phyloP scores from a whole-genome alignment of 108 stramenopile genomes.

The Nitzschia sp. region DNA sequence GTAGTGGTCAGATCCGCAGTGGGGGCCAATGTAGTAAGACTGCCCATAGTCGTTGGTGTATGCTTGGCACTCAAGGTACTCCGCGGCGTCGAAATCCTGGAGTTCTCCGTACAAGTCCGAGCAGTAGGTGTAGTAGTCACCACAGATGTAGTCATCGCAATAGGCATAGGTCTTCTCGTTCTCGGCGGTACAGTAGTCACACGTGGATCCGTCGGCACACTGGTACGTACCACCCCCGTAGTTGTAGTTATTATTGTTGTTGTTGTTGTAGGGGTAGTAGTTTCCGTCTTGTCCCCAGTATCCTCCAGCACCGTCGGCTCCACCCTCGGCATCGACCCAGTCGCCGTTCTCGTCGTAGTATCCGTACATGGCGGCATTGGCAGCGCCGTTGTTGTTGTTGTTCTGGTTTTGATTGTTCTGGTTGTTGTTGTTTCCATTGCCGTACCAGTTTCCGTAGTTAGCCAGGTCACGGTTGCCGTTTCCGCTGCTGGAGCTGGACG shows the following conservation, averaged over 20 bases:
- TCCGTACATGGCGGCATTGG: slow-evolving; percentile 12
- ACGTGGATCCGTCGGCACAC: slow-evolving; percentile 23
- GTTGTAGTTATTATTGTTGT: not conserved
- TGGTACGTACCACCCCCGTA: not conserved
- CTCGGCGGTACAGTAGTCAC: slow-evolving; percentile 26
- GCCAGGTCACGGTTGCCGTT: slow-evolving; percentile 13
- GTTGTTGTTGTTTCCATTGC: slow-evolving; percentile 14
- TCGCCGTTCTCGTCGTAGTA: slow-evolving; percentile 29
- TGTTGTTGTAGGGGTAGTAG: slow-evolving; percentile 2
- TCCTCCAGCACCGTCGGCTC: slow-evolving; percentile 4
- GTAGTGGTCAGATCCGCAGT: slow-evolving; percentile 61
- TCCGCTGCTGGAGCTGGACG: slow-evolving; percentile 1
- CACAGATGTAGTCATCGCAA: slow-evolving; percentile 36
- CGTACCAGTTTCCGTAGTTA: slow-evolving; percentile 9
- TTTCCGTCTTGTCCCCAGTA: slow-evolving; percentile 10
- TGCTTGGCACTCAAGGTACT: slow-evolving; percentile 31
- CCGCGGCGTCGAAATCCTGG: slow-evolving; percentile 13
- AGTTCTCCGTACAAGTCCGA: slow-evolving; percentile 32
- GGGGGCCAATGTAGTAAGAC: slow-evolving; percentile 64
- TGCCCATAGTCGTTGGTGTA: slow-evolving; percentile 41
- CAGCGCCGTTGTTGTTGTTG: slow-evolving; percentile 7
- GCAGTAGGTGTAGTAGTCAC: slow-evolving; percentile 37
- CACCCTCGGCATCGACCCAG: slow-evolving; percentile 9
- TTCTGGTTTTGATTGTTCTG: not conserved
- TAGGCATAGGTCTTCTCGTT: slow-evolving; percentile 18